A percentile compares a stretch with the other conserved stretches of the same genome.
phyloP scores from a whole-genome alignment of 768 basidiomycete species.

The Sutorius australiensis region DNA sequence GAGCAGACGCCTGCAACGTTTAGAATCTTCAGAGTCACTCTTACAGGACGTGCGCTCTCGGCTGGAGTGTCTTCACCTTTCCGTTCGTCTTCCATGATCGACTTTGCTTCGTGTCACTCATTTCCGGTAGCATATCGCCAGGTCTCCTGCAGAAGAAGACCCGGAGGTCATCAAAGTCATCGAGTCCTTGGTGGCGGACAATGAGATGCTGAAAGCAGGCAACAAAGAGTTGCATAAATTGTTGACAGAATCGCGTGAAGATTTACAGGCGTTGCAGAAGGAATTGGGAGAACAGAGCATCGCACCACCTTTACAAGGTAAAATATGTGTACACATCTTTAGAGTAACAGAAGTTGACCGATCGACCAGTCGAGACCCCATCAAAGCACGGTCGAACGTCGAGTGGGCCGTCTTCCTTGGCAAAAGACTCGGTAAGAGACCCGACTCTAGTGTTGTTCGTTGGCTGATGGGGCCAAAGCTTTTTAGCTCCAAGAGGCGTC shows the following conservation, averaged over 20 bases:
- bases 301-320: conserved; percentile 44
- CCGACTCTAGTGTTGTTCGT: conserved; percentile 25
- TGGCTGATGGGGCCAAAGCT: conserved; percentile 25
- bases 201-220: conserved; percentile 77
- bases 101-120: conserved; percentile 12
- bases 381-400: conserved; percentile 41
- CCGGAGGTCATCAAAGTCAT: conserved; percentile 65
- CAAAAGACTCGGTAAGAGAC: conserved; percentile 45
- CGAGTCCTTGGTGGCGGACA: conserved; percentile 83
- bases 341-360: conserved; percentile 1
- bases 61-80: conserved; percentile 55
- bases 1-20: conserved; percentile 52
- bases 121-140: conserved; percentile 36
- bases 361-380: conserved; percentile 28
- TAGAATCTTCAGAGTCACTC: conserved; percentile 65
- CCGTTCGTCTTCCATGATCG: conserved; percentile 38
- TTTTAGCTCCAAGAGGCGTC: conserved; percentile 28
- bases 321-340: neutral
- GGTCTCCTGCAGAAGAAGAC: conserved; percentile 40
- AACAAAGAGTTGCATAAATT: conserved; percentile 75
- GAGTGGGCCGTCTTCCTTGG: conserved; percentile 42
- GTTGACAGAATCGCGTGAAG: conserved; percentile 73
- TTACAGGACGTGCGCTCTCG: conserved; percentile 62
- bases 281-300: conserved; percentile 74
- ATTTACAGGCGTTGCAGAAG: conserved; percentile 61